A percentile compares a stretch with the other conserved stretches of the same genome.
Evolutionary conservation across 2,329 filamentous ascomycete genomes (phyloP).

Genomic region (Fusarium verrucosum): DNA sequence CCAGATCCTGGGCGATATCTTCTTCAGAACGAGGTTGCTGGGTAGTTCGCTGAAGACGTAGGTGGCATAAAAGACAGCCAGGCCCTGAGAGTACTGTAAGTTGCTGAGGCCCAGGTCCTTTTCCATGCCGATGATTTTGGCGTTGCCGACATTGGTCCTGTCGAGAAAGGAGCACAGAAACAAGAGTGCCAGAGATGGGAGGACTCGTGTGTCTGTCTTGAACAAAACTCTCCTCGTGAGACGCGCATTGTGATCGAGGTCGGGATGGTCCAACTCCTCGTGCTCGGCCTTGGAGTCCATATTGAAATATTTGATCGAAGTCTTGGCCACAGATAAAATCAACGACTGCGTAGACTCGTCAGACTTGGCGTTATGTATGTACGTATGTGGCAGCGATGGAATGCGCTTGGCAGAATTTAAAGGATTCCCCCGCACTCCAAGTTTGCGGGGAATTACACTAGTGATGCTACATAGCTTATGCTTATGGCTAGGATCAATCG

Average conservation of each 20-base stretch:
- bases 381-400: neutral
- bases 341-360: neutral
- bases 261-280: neutral
- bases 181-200: neutral
- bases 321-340: too few relatives aligned
- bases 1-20: constrained; percentile 68
- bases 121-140: constrained; percentile 71
- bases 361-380: neutral
- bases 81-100: constrained; percentile 69
- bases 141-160: constrained; percentile 78
- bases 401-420: constrained; percentile 4
- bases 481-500: neutral
- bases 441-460: constrained; percentile 1
- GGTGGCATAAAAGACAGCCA: constrained; percentile 72
- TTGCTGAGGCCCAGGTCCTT: constrained; percentile 66
- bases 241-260: neutral
- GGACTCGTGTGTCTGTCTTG: constrained; percentile 7
- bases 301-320: neutral
- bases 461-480: neutral
- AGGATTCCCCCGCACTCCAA: neutral
- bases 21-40: constrained; percentile 71
- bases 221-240: constrained; percentile 2
- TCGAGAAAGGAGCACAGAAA: constrained; percentile 54
- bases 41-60: constrained; percentile 71
- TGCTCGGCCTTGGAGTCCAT: constrained; percentile 4